Conservation (phyloP, 495 filamentous ascomycete species). For the Penicillium cataractarum region DNA sequence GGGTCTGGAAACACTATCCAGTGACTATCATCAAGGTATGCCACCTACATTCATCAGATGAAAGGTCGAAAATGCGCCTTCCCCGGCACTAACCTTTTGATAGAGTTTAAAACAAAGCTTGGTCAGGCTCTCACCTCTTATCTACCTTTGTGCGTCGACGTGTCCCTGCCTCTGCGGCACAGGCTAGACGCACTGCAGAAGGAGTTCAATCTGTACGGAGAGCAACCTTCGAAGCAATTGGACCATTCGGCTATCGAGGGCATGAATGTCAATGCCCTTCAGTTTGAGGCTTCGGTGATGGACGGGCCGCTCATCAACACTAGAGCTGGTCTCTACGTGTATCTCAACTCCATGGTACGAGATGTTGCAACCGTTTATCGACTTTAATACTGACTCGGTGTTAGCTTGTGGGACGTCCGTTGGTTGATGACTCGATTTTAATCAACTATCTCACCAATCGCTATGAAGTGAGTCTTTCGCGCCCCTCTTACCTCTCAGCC, state of each 20-base stretch:
- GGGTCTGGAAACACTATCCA: slow-evolving; percentile 44
- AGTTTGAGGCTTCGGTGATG: slow-evolving; percentile 59
- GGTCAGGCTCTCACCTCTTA: slow-evolving; percentile 47
- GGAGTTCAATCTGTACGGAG: slow-evolving; percentile 47
- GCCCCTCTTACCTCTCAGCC: slow-evolving; percentile 10
- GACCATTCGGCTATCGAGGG: slow-evolving; percentile 43
- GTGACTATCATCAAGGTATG: slow-evolving; percentile 41
- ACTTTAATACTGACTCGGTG: slow-evolving; percentile 35
- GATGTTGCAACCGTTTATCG: slow-evolving; percentile 22
- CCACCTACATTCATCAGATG: background rate
- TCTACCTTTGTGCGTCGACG: slow-evolving; percentile 46
- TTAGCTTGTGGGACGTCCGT: slow-evolving; percentile 77
- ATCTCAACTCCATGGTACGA: slow-evolving; percentile 77
- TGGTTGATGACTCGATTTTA: slow-evolving; percentile 79
- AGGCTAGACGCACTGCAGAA: slow-evolving; percentile 50
- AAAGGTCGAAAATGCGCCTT: background rate
- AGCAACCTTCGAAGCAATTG: slow-evolving; percentile 39
- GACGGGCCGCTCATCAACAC: slow-evolving; percentile 73
- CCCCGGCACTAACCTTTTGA: slow-evolving; percentile 6
- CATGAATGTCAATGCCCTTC: slow-evolving; percentile 50
- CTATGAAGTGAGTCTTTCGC: slow-evolving; percentile 62
- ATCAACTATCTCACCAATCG: slow-evolving; percentile 79
- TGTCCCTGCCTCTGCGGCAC: slow-evolving; percentile 45
- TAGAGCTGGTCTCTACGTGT: slow-evolving; percentile 91
- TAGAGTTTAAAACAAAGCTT: slow-evolving; percentile 44